Evolutionary conservation across 179 eudicot genomes (phyloP), one percentile per base, ranked within the genome.

Genomic region (Carnegiea gigantea): DNA sequence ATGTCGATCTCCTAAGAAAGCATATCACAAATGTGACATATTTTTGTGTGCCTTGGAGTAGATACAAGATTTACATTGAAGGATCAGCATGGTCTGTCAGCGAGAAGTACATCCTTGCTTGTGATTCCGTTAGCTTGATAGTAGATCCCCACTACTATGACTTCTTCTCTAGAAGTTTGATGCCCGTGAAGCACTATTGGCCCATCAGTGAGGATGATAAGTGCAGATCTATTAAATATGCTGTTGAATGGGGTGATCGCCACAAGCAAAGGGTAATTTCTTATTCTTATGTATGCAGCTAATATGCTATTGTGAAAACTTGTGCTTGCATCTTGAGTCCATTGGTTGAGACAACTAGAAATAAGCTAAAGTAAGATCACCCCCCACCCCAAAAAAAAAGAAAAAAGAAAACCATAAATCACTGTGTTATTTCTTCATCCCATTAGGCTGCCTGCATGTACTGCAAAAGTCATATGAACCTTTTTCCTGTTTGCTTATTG

Each of bases 81-180:
- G 99, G 98, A n/a, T 87, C 91, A 38, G 98, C 95, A 18, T 94
- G 98, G 99, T 95, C 99, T 13, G 99, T 95, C 81, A 93, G 99
- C 44, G 91, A 91, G 82, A 95, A 95, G 76, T 93, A 95, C 85
- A 93, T 95, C 86, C 94, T 92, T 21, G 95, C 95, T 1, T 95
- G 98, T 74, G 90, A 95, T 83, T 95, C 98, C 12, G 89, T 92
- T 28, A 81, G 94, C 30, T 86, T 94, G 40, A 49, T 91, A 33
- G 90, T 95, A 40, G 89, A 88, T 75, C 95, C 99, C 17, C 85
- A 76, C 28, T 94, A 94, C 86, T 96, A 91, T 62, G 99, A 94
- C 86, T 96, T 96, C 92, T 95, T 87, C 87, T 90, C 97, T 4
- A 92, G 95, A 89, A 83, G 95, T 54, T 86, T 94, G 89, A 84